Evolutionary conservation across 2,329 filamentous ascomycete genomes (phyloP), one percentile per base, ranked within the genome.

Genomic region (Hypoxylon sp.): DNA sequence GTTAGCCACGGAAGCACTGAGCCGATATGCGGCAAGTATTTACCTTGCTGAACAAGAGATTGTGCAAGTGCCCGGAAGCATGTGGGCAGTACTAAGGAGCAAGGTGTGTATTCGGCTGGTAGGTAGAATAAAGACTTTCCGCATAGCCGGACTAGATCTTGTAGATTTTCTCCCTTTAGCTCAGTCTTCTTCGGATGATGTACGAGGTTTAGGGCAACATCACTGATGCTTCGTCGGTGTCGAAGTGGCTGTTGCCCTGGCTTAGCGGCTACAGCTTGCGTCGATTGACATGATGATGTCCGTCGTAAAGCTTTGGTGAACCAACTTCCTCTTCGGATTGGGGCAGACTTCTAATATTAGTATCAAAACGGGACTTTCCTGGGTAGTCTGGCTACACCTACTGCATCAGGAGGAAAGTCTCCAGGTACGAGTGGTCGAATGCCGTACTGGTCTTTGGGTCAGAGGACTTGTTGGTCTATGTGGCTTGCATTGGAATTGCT

Each of bases 11-110:
- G 7, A 16, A 23, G 7, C 6, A 23, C 15, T 3, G 9, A 3
- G 7, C 0, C 1, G n/a, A 19, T 21, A 20, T 21, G 5, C 11
- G 7, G 7, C 13, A 11, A 11, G 12, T n/a, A 49, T 74, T 63
- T 63, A 82, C 81, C 80, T 66, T 87, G 71, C 36, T 86, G 80
- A 2, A 83, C 74, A 7, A 89, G 75, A 64, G 83, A 78, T 57
- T 87, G 82, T n/a, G 81, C 83, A 6, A 82, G 84, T 7, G 86
- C 85, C 32, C 85, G 82, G 37, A 89, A 75, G 58, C 85, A 87
- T 3, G 85, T 87, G 6, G 86, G 86, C 20, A 89, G 69, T 12
- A 80, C 70, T 17, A 89, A 69, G 16, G 78, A 77, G 12, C 78
- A 75, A 1, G 82, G 77, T 3, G 83, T 74, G 60, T 86, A 82